phyloP scores from a whole-genome alignment of 441 rosid genomes.

The Gossypium aridum region DNA sequence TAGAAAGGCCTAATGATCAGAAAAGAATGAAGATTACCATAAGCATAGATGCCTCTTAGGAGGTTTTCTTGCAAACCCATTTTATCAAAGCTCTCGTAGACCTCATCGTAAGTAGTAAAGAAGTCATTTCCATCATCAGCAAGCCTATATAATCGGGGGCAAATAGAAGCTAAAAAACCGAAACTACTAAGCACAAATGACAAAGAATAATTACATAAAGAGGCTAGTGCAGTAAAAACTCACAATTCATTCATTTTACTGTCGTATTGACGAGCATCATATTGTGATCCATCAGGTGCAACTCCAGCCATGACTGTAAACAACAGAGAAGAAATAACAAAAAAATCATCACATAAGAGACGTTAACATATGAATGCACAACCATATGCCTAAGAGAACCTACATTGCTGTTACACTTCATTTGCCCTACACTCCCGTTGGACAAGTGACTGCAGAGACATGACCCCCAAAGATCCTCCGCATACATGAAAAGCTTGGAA shows the following conservation, averaged over 20 bases:
- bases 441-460: no score
- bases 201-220: neutral
- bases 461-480: no score
- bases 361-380: neutral
- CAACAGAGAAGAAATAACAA: neutral
- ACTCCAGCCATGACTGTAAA: conserved; percentile 13
- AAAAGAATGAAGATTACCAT: conserved; percentile 20
- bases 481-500: no score
- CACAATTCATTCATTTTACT: conserved; percentile 18
- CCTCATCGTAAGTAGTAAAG: conserved; percentile 36
- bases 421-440: no score
- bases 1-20: neutral
- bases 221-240: neutral
- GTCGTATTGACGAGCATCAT: conserved; percentile 11
- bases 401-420: no score
- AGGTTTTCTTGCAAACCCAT: conserved; percentile 46
- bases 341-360: neutral
- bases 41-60: conserved; percentile 40
- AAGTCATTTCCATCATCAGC: conserved; percentile 24
- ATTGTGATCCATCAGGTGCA: conserved; percentile 9
- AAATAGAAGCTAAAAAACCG: neutral
- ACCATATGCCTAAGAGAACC: neutral
- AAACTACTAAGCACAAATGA: neutral
- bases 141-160: conserved; percentile 21
- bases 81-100: conserved; percentile 33